Base-by-base conservation (phyloP, 257 asterid species). In the Verbascum thapsus region DNA sequence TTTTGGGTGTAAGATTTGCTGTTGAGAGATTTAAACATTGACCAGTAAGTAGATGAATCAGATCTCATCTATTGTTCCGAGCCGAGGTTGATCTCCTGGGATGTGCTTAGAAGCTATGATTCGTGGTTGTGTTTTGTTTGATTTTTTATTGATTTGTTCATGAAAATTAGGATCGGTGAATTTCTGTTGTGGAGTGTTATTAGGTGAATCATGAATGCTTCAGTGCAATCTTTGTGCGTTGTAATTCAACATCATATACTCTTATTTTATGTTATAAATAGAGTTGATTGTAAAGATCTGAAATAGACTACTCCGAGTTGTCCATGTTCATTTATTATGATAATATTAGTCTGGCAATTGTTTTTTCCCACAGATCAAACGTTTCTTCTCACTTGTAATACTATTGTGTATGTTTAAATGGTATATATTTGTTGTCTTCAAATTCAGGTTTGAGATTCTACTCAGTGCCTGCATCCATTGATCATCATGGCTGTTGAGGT, bases 401-500 rank as follows among this genome's bases (percentile, higher is more conserved):
- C 38, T 44, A 7, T 49, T n/a, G 23, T 16, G n/a, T 44, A 13
- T 26, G 6, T 23, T 35, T 37, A 8, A 16, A 1, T 58, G 34
- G n/a, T n/a, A 51, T 7, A 13, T 42, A 55, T 7, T 37, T 68
- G n/a, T 26, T 2, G 9, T 16, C 15, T 32, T 43, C 20, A 53
- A 53, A 56, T 45, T 64, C 75, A 74, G 90, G 55, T 77, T 74
- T 42, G 62, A 34, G 74, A 64, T 68, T 52, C 48, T 53, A 63
- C 42, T 17, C 6, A 30, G 41, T 49, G 10, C 56, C 40, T 62
- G 71, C 52, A 35, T 58, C 65, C 52, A 17, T 47, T 19, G 54
- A 56, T 38, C 42, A 66, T 75, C 72, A 85, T 77, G 78, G 85
- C 74, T 48, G 74, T 70, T 66, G 90, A 82, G 60, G 86, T 73